Percentiles rank a stretch among this genome's conserved stretches.
phyloP scores from a whole-genome alignment of 192 early-diverging fungal species.

The Podila horticola region DNA sequence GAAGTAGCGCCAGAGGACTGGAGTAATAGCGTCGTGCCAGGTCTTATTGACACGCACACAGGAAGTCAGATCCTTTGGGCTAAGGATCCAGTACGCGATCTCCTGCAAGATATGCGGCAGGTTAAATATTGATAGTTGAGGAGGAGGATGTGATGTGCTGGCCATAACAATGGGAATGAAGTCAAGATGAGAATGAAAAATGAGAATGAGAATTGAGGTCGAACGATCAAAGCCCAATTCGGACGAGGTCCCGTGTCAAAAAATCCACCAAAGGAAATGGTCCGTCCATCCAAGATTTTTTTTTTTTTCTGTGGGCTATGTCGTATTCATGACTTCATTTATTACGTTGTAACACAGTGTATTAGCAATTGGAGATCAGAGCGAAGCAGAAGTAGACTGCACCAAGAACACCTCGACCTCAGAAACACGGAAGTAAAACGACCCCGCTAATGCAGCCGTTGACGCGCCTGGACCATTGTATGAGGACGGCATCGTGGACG shows the following conservation, averaged over 20 bases:
- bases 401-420: conserved; percentile 49
- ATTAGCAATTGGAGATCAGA: too few relatives aligned
- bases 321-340: too few relatives aligned
- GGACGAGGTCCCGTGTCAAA: too few relatives aligned
- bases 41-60: background rate
- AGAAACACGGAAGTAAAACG: conserved; percentile 36
- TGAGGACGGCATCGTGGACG: conserved; percentile 37
- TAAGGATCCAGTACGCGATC: background rate
- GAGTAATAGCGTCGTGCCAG: background rate
- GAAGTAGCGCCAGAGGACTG: conserved; percentile 1
- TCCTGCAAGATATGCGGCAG: background rate
- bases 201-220: too few relatives aligned
- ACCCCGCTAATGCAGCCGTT: conserved; percentile 22
- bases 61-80: background rate
- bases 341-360: too few relatives aligned
- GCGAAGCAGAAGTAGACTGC: conserved; percentile 1
- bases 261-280: too few relatives aligned
- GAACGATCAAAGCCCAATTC: too few relatives aligned
- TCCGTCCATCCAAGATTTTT: too few relatives aligned
- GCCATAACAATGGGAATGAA: too few relatives aligned
- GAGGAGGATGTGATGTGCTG: background rate
- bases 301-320: too few relatives aligned
- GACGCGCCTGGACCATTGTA: conserved; percentile 37
- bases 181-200: background rate
- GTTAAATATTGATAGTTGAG: background rate